Conservation (phyloP, 1,139 yeast genomes). For the Tardiomyces digboiensis region DNA sequence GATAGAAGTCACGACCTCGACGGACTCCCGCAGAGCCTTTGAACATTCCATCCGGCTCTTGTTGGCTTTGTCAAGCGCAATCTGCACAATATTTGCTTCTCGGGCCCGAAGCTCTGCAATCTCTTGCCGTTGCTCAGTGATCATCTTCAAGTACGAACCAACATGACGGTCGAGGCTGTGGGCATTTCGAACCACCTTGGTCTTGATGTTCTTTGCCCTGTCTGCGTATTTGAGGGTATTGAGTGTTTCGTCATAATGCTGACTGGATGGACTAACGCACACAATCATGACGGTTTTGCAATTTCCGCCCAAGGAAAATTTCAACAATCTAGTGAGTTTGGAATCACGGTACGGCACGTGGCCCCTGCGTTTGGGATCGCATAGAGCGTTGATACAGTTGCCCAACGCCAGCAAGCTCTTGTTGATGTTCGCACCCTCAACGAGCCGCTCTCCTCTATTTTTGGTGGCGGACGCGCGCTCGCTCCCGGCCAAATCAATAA, state of each 20-base stretch:
- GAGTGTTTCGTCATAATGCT: conserved; percentile 84
- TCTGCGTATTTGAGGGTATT: conserved; percentile 88
- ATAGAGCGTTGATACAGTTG: conserved; percentile 86
- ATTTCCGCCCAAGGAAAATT: conserved; percentile 89
- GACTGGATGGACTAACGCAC: conserved; percentile 78
- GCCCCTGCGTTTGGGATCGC: conserved; percentile 55
- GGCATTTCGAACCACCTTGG: conserved; percentile 66
- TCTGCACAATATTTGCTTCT: neutral
- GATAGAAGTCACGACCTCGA: conserved; percentile 2
- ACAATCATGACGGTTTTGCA: conserved; percentile 96
- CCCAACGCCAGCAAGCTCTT: conserved; percentile 83
- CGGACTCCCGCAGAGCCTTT: conserved; percentile 15
- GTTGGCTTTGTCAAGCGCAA: conserved; percentile 14
- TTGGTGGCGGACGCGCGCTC: conserved; percentile 89
- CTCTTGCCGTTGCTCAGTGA: conserved; percentile 71
- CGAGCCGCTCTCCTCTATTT: conserved; percentile 67
- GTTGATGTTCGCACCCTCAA: conserved; percentile 92
- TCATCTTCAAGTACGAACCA: conserved; percentile 78
- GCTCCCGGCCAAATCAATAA: conserved; percentile 90
- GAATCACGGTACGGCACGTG: conserved; percentile 92
- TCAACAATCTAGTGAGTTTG: conserved; percentile 72
- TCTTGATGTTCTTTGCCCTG: conserved; percentile 84
- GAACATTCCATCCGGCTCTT: conserved; percentile 10
- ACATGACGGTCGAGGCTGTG: conserved; percentile 79
- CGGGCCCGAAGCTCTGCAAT: conserved; percentile 51